A percentile compares a stretch with the other conserved stretches of the same genome.
Evolutionary conservation across 1,284 basidiomycete genomes (phyloP).

Genomic region (Veloporphyrellus conicus): DNA sequence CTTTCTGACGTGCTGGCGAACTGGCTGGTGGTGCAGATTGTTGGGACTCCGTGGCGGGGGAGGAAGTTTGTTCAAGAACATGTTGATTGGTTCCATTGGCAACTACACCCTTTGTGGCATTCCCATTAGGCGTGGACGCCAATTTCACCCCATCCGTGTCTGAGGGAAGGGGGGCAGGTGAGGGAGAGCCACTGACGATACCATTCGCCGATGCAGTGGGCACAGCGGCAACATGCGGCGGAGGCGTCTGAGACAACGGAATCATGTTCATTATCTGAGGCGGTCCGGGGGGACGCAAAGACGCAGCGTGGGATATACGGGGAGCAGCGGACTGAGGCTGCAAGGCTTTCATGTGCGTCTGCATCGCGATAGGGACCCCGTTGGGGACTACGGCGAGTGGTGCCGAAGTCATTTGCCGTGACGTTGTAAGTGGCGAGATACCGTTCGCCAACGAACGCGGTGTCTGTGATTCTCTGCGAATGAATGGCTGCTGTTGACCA

Average conservation of each 20-base stretch:
- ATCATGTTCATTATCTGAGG: constrained; percentile 28
- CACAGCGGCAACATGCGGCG: constrained; percentile 7
- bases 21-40: constrained; percentile 8
- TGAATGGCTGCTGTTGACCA: constrained; percentile 33
- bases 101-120: constrained; percentile 13
- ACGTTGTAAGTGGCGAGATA: constrained; percentile 23
- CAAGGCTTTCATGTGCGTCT: constrained; percentile 53
- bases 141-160: constrained; percentile 25
- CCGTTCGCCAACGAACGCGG: constrained; percentile 28
- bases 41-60: constrained; percentile 23
- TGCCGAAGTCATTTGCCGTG: constrained; percentile 25
- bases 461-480: constrained; percentile 40
- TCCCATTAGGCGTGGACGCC: constrained; percentile 18
- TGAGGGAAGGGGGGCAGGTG: constrained; percentile 22
- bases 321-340: constrained; percentile 46
- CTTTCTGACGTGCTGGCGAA: constrained; percentile 43
- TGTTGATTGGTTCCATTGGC: constrained; percentile 36
- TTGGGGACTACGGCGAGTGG: constrained; percentile 32
- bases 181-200: constrained; percentile 11
- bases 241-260: constrained; percentile 21
- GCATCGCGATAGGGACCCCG: constrained; percentile 48
- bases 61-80: constrained; percentile 10
- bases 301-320: constrained; percentile 50
- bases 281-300: constrained; percentile 33
- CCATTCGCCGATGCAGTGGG: constrained; percentile 13